phyloP scores from a whole-genome alignment of 192 early-diverging fungal species.

The Piromyces finnis region DNA sequence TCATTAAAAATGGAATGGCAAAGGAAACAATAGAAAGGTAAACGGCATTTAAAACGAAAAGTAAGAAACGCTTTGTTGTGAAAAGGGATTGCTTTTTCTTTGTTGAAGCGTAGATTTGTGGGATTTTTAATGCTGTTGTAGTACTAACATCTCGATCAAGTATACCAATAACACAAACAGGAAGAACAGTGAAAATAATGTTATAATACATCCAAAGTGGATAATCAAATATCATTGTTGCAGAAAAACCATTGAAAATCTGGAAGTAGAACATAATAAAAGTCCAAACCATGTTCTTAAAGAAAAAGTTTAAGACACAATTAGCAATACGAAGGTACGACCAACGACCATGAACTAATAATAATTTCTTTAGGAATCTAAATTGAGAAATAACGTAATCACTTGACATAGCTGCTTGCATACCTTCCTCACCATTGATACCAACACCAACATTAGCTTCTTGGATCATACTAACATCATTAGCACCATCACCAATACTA shows the following conservation, averaged over 20 bases:
- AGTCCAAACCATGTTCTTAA: conserved; percentile 87
- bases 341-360: conserved; percentile 90
- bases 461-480: conserved; percentile 61
- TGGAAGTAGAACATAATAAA: conserved; percentile 83
- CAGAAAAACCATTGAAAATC: conserved; percentile 68
- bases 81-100: conserved; percentile 69
- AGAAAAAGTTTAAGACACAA: conserved; percentile 84
- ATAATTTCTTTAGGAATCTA: conserved; percentile 57
- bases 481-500: conserved; percentile 87
- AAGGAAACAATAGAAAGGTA: conserved; percentile 76
- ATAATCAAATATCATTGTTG: conserved; percentile 64
- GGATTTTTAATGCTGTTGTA: conserved; percentile 17
- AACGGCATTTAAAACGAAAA: conserved; percentile 70
- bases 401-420: conserved; percentile 81
- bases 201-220: conserved; percentile 87
- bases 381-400: conserved; percentile 93
- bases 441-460: conserved; percentile 83
- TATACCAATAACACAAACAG: conserved; percentile 40
- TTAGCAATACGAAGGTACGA: conserved; percentile 55
- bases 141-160: conserved; percentile 47
- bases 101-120: conserved; percentile 41
- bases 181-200: conserved; percentile 54
- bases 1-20: conserved; percentile 52
- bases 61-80: conserved; percentile 63
- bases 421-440: conserved; percentile 84